Percentiles rank a stretch among this genome's conserved stretches.
phyloP scores from a whole-genome alignment of 1,284 basidiomycete genomes.

The Cystobasidiaceae sp. region DNA sequence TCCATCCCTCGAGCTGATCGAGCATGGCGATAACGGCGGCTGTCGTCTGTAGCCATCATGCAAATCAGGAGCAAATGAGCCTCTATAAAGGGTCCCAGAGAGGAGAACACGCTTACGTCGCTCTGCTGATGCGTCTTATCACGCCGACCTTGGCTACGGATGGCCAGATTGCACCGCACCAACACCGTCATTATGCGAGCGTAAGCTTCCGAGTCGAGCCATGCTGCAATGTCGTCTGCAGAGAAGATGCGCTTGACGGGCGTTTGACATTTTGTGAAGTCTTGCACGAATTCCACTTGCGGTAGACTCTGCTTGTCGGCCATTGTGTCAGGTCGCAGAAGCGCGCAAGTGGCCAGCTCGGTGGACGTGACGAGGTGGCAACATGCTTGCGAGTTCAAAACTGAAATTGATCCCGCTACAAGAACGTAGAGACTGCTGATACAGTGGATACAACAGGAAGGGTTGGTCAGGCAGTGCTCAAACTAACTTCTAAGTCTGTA shows the following conservation, averaged over 20 bases:
- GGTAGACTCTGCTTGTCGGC: neutral
- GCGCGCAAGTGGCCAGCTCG: no score
- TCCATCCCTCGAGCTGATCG: conserved; percentile 67
- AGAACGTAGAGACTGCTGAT: no score
- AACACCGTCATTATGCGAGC: conserved; percentile 41
- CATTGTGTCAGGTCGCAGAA: neutral
- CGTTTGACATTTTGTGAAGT: neutral
- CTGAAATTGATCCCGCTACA: no score
- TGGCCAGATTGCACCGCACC: conserved; percentile 43
- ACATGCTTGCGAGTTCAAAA: neutral
- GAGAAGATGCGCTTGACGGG: conserved; percentile 43
- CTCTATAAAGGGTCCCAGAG: neutral
- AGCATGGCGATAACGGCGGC: conserved; percentile 57
- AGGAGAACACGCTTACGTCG: conserved; percentile 19
- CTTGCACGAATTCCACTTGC: neutral
- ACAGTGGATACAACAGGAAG: no score
- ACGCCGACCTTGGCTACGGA: conserved; percentile 39
- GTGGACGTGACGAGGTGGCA: neutral
- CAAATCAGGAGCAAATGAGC: neutral
- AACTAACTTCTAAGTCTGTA: no score
- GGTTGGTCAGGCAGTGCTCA: no score
- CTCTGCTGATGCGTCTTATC: conserved; percentile 23
- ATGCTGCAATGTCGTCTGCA: conserved; percentile 43
- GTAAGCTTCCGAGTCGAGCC: conserved; percentile 43
- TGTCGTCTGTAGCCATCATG: conserved; percentile 50